Evolutionary conservation across 805 yeast genomes (phyloP), one percentile per base, ranked within the genome.

Genomic region (Isabelozyma rhagii): DNA sequence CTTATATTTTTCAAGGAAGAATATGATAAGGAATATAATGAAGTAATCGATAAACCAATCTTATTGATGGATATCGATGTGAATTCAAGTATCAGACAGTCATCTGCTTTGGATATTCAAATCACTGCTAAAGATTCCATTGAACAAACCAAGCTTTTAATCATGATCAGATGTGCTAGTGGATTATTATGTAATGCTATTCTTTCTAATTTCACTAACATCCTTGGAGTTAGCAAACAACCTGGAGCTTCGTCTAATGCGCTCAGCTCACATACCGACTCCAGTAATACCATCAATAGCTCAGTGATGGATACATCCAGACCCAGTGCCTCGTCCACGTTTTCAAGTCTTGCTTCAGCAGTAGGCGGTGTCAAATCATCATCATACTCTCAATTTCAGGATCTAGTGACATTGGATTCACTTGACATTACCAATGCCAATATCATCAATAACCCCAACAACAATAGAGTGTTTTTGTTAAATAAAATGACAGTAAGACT

Each of bases 101-200:
- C 75, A 2, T 61, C 71, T 3, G 76, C 77, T 1, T 59, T 74
- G 28, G 79, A 74, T 49, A 56, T 73, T 34, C 77, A 72, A 53
- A 58, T 72, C 39, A 59, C 57, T 21, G 52, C 74, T 6, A 49
- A 50, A 4, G 67, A 74, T 49, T 56, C 74, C n/a, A 60, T 72
- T 3, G 34, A 45, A 10, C 68, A 71, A 41, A 60, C 48, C 41
- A 57, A 60, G 52, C 36, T 31, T 8, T 55, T 59, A 45, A 57
- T 72, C 5, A 63, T 69, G 61, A 52, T 71, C 15, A 64, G 79
- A 46, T 69, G 78, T 50, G 52, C 54, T 36, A 63, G 53, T 44
- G 64, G 66, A 10, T 55, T 55, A 4, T 53, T 72, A 31, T 54
- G 63, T 31, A 60, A 55, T 36, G 57, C 62, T 1, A 53, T 73